These are phyloP conservation scores for Ophiostoma sp. DNA, from an alignment of 2,329 filamentous ascomycete species.

Conservation along the genomic window DNA sequence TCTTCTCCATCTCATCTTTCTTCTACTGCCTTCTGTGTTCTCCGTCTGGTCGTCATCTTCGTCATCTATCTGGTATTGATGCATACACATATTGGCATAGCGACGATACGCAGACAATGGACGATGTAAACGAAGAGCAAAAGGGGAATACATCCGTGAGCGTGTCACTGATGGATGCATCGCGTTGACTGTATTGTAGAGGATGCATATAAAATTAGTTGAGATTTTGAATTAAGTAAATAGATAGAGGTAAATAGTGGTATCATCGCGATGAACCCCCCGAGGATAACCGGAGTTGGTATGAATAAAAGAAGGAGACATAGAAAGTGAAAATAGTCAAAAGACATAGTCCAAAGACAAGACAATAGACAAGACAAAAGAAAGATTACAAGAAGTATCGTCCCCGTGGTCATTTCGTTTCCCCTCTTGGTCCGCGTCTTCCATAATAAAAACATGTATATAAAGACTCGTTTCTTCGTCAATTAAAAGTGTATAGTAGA, in stretches of 20 bases:
- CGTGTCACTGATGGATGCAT: neutral
- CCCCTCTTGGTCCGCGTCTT: neutral
- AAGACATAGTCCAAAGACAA: neutral
- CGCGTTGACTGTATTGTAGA: neutral
- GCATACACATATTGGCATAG: too few relatives aligned
- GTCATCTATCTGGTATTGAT: neutral
- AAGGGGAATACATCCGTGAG: neutral
- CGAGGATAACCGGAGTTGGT: neutral
- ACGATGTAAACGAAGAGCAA: conserved; percentile 1
- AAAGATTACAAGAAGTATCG: neutral
- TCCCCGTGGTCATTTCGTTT: neutral
- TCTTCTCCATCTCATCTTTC: neutral
- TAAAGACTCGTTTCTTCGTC: conserved; percentile 15
- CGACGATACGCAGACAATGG: neutral
- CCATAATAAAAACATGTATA: neutral
- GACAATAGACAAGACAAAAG: neutral
- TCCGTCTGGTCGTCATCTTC: neutral
- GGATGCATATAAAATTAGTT: neutral
- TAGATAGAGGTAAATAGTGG: conserved; percentile 1
- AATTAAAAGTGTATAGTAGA: conserved; percentile 11
- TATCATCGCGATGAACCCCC: neutral
- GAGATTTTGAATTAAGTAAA: neutral
- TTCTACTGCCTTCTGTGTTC: neutral
- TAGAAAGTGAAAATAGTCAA: neutral
- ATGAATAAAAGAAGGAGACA: neutral